Base-by-base conservation (phyloP, 225 moss, liverwort and hornwort genomes). In the Anthoceros angustus region DNA sequence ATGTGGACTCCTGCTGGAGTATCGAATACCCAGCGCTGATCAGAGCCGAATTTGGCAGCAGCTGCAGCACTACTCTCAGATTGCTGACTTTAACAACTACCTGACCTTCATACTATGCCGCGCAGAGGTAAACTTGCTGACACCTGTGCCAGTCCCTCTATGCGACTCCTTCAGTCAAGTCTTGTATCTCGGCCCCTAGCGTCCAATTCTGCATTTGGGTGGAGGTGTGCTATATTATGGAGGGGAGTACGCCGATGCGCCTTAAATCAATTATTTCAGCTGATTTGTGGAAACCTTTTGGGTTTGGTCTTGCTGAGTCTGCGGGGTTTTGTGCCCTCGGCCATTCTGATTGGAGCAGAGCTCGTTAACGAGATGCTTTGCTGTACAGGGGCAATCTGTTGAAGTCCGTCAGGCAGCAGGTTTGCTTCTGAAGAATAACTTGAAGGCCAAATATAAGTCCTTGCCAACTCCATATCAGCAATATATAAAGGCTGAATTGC, bases 31-130 rank as follows among this genome's bases (percentile, higher is more conserved):
- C 42, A 95, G 86, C 21, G 88, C 85, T 72, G 95, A 95, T 82
- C 95, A 95, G 78, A 91, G 78, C 68, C 91, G 88, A 69, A 91
- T 95, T 72, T 95, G 95, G 95, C 95, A 95, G 78, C 95, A 95
- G 72, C 91, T 85, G 25, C 95, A 95, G 78, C 86, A 86, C 39
- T 91, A 88, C 82, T 88, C 85, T 43, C 91, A 88, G 81, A 81
- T 85, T 65, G 85, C 85, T 61, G 95, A 95, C 83, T 95, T 95
- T 81, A 95, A 91, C 85, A 95, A 95, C 80, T 95, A 95, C 70
- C 88, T 95, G 12, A 85, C 85, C 63, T 95, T 95, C 70, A 95
- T 95, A 63, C 79, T 95, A 65, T 95, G 94, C 64, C 88, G 94
- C 20, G 94, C 94, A 25, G 94, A 95, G 94, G 93, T 94, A 75